These are phyloP conservation scores for Pseudisothecium myosuroides DNA, from an alignment of 225 moss, liverwort and hornwort genomes.

Conservation along the genomic window DNA sequence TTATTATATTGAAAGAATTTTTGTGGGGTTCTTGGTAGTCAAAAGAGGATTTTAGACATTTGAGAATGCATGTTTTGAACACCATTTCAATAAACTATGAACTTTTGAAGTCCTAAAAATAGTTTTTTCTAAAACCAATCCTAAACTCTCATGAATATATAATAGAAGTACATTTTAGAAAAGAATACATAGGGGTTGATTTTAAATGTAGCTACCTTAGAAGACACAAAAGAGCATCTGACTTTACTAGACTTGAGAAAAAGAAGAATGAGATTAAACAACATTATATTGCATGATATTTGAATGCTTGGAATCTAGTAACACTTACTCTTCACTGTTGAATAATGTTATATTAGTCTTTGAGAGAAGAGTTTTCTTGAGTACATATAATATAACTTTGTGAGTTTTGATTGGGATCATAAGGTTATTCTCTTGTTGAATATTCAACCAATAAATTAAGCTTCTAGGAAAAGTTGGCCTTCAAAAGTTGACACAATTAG, in stretches of 20 bases:
- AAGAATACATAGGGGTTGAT: too few relatives aligned
- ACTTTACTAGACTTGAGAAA: neutral
- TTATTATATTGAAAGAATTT: neutral
- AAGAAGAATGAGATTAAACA: neutral
- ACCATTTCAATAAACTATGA: neutral
- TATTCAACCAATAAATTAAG: too few relatives aligned
- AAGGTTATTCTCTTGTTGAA: neutral
- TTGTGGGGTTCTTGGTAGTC: neutral
- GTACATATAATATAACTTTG: neutral
- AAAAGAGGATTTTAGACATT: neutral
- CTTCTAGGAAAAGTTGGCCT: neutral
- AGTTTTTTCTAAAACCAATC: too few relatives aligned
- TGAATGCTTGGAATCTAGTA: too few relatives aligned
- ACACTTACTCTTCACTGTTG: too few relatives aligned
- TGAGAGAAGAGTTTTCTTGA: too few relatives aligned
- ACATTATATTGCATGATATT: too few relatives aligned
- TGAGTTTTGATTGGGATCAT: neutral
- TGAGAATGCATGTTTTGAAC: neutral
- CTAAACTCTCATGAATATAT: neutral
- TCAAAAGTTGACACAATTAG: neutral
- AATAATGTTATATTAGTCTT: too few relatives aligned
- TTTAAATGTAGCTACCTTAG: too few relatives aligned
- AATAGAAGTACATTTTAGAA: neutral
- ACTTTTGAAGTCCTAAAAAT: too few relatives aligned
- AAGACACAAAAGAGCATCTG: fast-evolving